Conservation (phyloP, 805 yeast genomes). For the Suhomyces tanzawaensis region DNA sequence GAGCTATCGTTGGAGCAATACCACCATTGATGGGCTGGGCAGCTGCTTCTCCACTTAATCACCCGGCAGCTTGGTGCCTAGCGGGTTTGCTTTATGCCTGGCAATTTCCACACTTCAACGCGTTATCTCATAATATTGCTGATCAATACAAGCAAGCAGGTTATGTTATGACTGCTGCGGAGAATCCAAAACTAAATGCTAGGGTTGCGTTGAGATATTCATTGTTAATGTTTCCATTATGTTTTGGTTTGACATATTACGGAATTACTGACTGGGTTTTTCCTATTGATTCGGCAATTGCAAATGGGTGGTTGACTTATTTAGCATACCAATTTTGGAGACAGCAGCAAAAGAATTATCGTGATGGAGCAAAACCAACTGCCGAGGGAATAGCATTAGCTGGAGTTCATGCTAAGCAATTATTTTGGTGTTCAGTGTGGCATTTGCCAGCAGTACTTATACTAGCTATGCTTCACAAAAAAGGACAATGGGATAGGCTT, state of each 20-base stretch:
- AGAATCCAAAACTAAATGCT: constrained; percentile 87
- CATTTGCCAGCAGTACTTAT: constrained; percentile 88
- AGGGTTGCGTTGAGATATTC: constrained; percentile 91
- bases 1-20: constrained; percentile 97
- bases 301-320: constrained; percentile 83
- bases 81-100: constrained; percentile 91
- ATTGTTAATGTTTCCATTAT: constrained; percentile 88
- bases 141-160: constrained; percentile 91
- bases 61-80: constrained; percentile 94
- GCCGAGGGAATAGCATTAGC: constrained; percentile 61
- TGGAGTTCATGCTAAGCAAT: constrained; percentile 69
- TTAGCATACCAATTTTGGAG: constrained; percentile 82
- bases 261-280: constrained; percentile 82
- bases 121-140: constrained; percentile 83
- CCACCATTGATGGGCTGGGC: constrained; percentile 99
- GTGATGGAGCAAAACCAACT: constrained; percentile 41
- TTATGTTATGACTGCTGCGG: constrained; percentile 95
- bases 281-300: constrained; percentile 72
- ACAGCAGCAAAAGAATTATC: constrained; percentile 68
- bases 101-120: constrained; percentile 98
- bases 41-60: constrained; percentile 64
- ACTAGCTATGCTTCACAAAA: constrained; percentile 91
- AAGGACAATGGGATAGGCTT: constrained; percentile 83
- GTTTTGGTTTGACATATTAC: constrained; percentile 75
- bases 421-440: constrained; percentile 93